Percentiles rank a stretch among this genome's conserved stretches.
Conservation (phyloP, 257 asterid species). For the Solanum medicagineum region DNA sequence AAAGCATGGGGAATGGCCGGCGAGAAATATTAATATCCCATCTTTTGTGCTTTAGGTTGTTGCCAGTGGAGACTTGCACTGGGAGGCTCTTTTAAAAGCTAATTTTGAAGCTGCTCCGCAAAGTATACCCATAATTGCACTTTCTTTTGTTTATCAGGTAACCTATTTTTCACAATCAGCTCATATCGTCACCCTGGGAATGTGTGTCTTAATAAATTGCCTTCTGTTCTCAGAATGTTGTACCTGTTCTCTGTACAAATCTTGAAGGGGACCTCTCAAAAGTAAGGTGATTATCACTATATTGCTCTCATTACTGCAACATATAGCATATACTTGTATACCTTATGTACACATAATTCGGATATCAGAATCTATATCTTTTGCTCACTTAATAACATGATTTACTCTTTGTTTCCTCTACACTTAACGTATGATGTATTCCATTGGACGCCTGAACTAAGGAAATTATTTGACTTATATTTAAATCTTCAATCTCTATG, state of each 20-base stretch:
- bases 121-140: slow-evolving; percentile 88
- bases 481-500: background rate
- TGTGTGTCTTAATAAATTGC: background rate
- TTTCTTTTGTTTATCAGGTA: slow-evolving; percentile 97
- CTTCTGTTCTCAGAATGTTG: slow-evolving; percentile 63
- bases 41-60: slow-evolving; percentile 35
- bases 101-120: slow-evolving; percentile 81
- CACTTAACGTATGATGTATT: background rate
- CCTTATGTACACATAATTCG: background rate
- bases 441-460: background rate
- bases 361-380: background rate
- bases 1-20: background rate
- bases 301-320: background rate
- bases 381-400: background rate
- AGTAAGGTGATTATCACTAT: slow-evolving; percentile 56
- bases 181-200: background rate
- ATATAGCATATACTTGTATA: background rate
- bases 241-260: slow-evolving; percentile 87
- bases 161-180: background rate
- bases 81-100: slow-evolving; percentile 74
- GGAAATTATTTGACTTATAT: background rate
- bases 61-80: slow-evolving; percentile 77
- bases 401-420: background rate
- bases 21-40: background rate
- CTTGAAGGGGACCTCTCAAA: slow-evolving; percentile 84